Conservation (phyloP, 1,284 basidiomycete species). For the Ustilago hordei region DNA sequence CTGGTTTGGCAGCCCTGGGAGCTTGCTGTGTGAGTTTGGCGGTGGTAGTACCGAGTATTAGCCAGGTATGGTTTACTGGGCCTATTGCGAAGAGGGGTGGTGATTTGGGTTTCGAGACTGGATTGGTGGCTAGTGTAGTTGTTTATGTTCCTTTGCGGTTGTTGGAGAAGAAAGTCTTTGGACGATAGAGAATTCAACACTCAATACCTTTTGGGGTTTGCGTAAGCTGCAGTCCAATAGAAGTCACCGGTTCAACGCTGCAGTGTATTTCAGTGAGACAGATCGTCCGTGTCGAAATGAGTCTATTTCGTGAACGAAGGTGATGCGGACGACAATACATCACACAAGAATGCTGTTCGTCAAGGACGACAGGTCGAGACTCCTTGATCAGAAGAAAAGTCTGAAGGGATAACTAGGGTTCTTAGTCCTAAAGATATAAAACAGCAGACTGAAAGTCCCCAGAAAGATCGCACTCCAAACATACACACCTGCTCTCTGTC, state of each 20-base stretch:
- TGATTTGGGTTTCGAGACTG: slow-evolving; percentile 70
- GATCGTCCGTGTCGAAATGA: neutral
- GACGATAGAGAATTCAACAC: slow-evolving; percentile 24
- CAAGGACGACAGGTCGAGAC: neutral
- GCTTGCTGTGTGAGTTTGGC: slow-evolving; percentile 60
- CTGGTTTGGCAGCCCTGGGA: slow-evolving; percentile 73
- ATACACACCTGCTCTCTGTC: slow-evolving; percentile 87
- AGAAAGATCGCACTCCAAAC: slow-evolving; percentile 87
- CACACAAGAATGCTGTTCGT: too few species aligned
- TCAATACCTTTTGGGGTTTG: neutral
- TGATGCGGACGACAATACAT: too few species aligned
- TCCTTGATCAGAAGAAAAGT: slow-evolving; percentile 39
- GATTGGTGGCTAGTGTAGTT: slow-evolving; percentile 62
- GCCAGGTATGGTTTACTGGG: slow-evolving; percentile 66
- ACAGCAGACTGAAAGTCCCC: slow-evolving; percentile 85
- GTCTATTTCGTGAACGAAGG: neutral
- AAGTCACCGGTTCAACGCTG: slow-evolving; percentile 21
- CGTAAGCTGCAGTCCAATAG: too few species aligned
- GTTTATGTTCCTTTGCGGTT: slow-evolving; percentile 65
- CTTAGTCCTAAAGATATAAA: slow-evolving; percentile 91
- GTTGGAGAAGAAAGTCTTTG: slow-evolving; percentile 61
- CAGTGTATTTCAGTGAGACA: neutral
- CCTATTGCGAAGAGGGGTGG: slow-evolving; percentile 64
- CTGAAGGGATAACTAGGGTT: slow-evolving; percentile 72
- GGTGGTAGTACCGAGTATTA: slow-evolving; percentile 66